Percentiles rank a stretch among this genome's conserved stretches.
Evolutionary conservation across 2,329 filamentous ascomycete species (phyloP).

Genomic region (Colletotrichum orbiculare): DNA sequence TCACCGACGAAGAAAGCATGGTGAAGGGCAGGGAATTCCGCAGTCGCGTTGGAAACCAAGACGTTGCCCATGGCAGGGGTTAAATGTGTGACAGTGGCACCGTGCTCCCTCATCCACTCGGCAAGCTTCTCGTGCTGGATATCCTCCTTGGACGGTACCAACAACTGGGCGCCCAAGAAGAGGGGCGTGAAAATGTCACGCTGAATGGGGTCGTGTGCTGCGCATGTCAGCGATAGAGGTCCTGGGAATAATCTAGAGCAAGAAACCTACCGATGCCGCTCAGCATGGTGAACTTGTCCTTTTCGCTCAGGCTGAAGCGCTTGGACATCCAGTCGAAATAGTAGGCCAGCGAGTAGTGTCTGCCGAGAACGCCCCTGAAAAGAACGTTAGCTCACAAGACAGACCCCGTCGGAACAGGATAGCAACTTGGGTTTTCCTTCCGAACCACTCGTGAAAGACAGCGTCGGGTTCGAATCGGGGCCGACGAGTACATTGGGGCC

Average conservation of each 20-base stretch:
- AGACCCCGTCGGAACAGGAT: neutral
- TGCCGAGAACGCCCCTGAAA: slow-evolving; percentile 75
- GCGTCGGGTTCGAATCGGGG: slow-evolving; percentile 83
- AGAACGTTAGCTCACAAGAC: neutral
- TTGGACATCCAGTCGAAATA: slow-evolving; percentile 97
- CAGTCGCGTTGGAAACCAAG: slow-evolving; percentile 83
- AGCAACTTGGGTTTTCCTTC: slow-evolving; percentile 53
- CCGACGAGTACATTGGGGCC: slow-evolving; percentile 79
- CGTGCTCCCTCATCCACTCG: slow-evolving; percentile 85
- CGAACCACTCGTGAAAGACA: slow-evolving; percentile 79
- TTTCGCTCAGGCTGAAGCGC: slow-evolving; percentile 77
- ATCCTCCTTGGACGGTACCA: slow-evolving; percentile 63
- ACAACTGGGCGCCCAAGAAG: slow-evolving; percentile 67
- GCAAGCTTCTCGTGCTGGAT: slow-evolving; percentile 88
- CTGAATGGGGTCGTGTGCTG: too few species aligned
- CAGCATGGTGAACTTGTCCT: slow-evolving; percentile 83
- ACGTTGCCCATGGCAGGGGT: slow-evolving; percentile 98
- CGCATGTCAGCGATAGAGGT: slow-evolving; percentile 42
- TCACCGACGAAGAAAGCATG: slow-evolving; percentile 93
- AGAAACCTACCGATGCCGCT: slow-evolving; percentile 67
- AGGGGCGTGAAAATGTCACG: slow-evolving; percentile 87
- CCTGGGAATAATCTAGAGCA: too few species aligned
- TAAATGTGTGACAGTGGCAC: slow-evolving; percentile 84
- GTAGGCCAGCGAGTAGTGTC: slow-evolving; percentile 85
- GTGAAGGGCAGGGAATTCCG: slow-evolving; percentile 80